Base-by-base conservation (phyloP, 371 early-diverging fungal species). In the Rhizopus sp. region DNA sequence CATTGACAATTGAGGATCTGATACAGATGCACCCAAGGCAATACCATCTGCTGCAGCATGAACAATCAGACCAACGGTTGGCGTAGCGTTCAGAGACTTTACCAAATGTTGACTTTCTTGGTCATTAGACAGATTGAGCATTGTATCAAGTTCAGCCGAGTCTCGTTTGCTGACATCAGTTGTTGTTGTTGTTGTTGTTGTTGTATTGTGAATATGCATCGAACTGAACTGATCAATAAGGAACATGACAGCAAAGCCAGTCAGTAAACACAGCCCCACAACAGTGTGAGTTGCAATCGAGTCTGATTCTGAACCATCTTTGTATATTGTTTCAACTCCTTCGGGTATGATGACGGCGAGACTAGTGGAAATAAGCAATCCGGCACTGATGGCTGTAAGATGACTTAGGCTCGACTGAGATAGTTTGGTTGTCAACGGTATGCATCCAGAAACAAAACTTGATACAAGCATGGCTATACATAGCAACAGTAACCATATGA, bases 1-100 rank as follows among this genome's bases (percentile, higher is more conserved):
- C 50, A 93, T 72, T n/a, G 90, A 93, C 7, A 97, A 72, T 7
- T 83, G 73, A 5, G 87, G 89, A 39, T 82, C 74, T 0, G 68
- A 68, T 1, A 81, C 78, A 0, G 89, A 80, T 0, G 96, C 96
- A 17, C 97, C 97, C 50, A 97, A 67, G 0, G 96, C 96, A 53
- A 97, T 88, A 2, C 97, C 97, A 68, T 97, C 97, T 0, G 96
- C 95, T 7, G 94, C 93, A 1, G 93, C 89, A 70, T 97, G 97
- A 17, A 95, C 91, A n/a, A 97, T 79, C 39, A 97, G 75, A 53
- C 97, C 97, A 17, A 96, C 76, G 0, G 93, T 89, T 10, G 88
- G 65, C 64, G 77, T 64, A 51, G 70, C 41, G n/a, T 23, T 23
- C 23, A 23, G 23, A 23, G 23, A 23, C 23, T 23, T n/a, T 6